Evolutionary conservation across 306 rosid genomes (phyloP).

Genomic region (Ceratonia siliqua): DNA sequence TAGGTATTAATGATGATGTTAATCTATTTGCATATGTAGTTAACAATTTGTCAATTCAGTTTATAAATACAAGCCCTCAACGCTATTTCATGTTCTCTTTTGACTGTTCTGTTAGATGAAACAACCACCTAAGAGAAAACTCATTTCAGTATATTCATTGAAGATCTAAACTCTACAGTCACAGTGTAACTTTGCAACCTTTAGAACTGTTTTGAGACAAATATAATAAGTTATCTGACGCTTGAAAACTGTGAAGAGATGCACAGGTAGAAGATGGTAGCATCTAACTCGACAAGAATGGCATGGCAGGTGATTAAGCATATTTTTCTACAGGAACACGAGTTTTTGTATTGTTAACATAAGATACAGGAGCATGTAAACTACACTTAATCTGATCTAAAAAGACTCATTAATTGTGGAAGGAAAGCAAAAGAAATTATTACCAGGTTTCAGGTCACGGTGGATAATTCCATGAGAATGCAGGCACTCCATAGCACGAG

Average conservation of each 20-base stretch:
- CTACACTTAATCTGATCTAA: not conserved
- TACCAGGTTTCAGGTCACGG: constrained; percentile 97
- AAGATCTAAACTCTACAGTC: constrained; percentile 6
- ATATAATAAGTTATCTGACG: not conserved
- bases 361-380: constrained; percentile 7
- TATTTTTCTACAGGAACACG: not conserved
- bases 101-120: constrained; percentile 14
- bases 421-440: constrained; percentile 32
- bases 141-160: constrained; percentile 20
- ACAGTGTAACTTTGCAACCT: not conserved
- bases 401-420: not conserved
- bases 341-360: not conserved
- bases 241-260: constrained; percentile 1
- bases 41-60: constrained; percentile 1
- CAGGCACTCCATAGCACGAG: constrained; percentile 96
- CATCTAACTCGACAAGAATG: constrained; percentile 24
- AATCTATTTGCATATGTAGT: not conserved
- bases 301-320: not conserved
- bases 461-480: constrained; percentile 96
- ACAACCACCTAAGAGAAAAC: constrained; percentile 19
- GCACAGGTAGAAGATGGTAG: not conserved
- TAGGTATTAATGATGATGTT: not conserved
- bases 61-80: not conserved
- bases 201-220: constrained; percentile 14
- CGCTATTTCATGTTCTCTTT: constrained; percentile 20